Conservation (phyloP, 2,329 filamentous ascomycete genomes). For the Penicillium paneum region DNA sequence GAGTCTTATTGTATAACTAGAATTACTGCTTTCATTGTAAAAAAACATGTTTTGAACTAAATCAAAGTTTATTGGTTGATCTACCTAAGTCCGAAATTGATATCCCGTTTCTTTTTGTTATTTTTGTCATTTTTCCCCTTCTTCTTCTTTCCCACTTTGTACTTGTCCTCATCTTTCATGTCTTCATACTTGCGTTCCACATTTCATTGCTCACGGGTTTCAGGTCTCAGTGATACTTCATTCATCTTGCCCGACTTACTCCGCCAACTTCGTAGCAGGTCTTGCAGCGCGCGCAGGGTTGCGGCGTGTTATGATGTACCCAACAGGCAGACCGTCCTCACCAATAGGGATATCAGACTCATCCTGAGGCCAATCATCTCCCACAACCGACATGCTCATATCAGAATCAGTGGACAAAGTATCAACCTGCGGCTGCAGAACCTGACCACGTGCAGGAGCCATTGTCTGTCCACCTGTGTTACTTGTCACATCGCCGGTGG, state of each 20-base stretch:
- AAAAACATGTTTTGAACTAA: not conserved
- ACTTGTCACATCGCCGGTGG: not conserved
- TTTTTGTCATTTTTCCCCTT: not conserved
- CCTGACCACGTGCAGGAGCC: not conserved
- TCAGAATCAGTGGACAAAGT: not conserved
- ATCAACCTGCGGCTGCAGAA: not conserved
- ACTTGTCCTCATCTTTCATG: not conserved
- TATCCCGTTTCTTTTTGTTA: not conserved
- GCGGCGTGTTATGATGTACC: conserved; percentile 6
- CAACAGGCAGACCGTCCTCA: conserved; percentile 1
- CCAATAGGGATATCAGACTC: conserved; percentile 1
- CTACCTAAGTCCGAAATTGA: not conserved
- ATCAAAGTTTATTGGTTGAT: conserved; percentile 2
- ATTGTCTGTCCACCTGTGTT: not conserved
- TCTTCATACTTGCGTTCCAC: not conserved
- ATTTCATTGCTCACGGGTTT: not conserved
- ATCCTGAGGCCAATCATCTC: not conserved
- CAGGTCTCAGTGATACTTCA: not conserved
- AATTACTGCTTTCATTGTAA: not conserved
- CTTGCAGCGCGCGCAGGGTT: conserved; percentile 15
- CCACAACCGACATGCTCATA: not conserved
- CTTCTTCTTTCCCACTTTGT: too few relatives aligned
- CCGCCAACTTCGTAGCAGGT: conserved; percentile 7
- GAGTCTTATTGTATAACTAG: conserved; percentile 23
- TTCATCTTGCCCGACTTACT: not conserved